Base-by-base conservation (phyloP, 1,139 yeast species). In the Saccharomyces hybrid region DNA sequence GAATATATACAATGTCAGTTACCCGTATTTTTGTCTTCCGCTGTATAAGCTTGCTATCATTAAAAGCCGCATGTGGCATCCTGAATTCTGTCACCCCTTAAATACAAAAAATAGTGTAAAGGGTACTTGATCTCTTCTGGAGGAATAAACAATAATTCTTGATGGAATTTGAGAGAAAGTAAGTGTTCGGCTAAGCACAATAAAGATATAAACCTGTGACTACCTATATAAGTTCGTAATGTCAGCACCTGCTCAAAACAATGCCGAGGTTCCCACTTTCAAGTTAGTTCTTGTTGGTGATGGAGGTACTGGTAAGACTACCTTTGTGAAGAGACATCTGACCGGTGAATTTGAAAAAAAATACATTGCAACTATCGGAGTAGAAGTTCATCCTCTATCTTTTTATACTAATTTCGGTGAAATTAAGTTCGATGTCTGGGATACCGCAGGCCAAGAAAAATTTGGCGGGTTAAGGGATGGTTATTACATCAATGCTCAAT, bases 221-320 rank as follows among this genome's bases (percentile, higher is more conserved):
- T 38, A 38, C 25, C 16, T 38, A 16, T 38, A 38, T 38, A 38
- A 8, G 6, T 20, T 38, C 23, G 25, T 38, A 38, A 38, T 38
- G 44, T 38, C 44, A 14, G 44, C 44, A 20, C 44, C 44, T 38
- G 44, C 16, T 9, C 44, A 38, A 38, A 38, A 20, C 16, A 50
- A 47, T 44, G 44, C 28, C 31, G 90, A 88, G 79, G 96, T 90
- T 75, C 98, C 99, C 70, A 88, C 96, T 64, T 93, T 95, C 78
- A 95, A 95, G 82, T 85, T 95, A 75, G 99, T 86, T 70, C 85
- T 93, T 71, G 98, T 93, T 76, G 99, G 99, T 76, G 99, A 93
- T 74, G 99, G 99, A 83, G 99, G 99, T 85, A 93, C 99, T 76
- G 98, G 98, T 80, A 91, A 93, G 85, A 95, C 99, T 80, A 95